Percentiles rank a stretch among this genome's conserved stretches.
Conservation (phyloP, 2,329 filamentous ascomycete genomes). For the Colletotrichum neosansevieriae region DNA sequence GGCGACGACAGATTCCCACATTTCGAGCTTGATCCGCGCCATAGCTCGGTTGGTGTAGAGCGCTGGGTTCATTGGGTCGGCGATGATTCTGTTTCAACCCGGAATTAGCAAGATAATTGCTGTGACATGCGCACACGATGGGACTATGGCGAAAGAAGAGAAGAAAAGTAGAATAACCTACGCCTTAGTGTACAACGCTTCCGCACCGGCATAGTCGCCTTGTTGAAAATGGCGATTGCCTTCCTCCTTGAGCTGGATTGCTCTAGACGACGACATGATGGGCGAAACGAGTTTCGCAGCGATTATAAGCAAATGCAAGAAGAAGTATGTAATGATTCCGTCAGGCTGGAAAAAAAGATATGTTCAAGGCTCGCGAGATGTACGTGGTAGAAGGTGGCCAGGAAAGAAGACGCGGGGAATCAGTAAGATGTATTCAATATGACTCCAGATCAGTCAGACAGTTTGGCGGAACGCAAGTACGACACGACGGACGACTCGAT, state of each 20-base stretch:
- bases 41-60: slow-evolving; percentile 93
- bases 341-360: too few species aligned
- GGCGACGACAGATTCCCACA: slow-evolving; percentile 79
- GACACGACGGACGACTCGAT: not conserved
- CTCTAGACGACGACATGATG: slow-evolving; percentile 44
- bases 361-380: too few species aligned
- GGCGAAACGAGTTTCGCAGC: not conserved
- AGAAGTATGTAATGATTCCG: too few species aligned
- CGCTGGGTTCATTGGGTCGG: slow-evolving; percentile 80
- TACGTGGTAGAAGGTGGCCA: too few species aligned
- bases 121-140: not conserved
- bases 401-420: too few species aligned
- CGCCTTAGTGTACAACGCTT: slow-evolving; percentile 79
- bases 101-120: slow-evolving; percentile 3
- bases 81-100: slow-evolving; percentile 70
- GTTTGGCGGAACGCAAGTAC: not conserved
- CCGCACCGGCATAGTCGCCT: slow-evolving; percentile 74
- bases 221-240: slow-evolving; percentile 75
- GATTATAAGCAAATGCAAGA: not conserved
- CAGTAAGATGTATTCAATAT: too few species aligned
- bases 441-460: too few species aligned
- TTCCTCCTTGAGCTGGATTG: slow-evolving; percentile 63
- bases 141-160: too few species aligned
- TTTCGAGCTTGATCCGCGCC: slow-evolving; percentile 78
- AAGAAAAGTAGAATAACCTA: slow-evolving; percentile 50